Conservation (phyloP, 345 rosid genomes). For the Erucastrum elatum region DNA sequence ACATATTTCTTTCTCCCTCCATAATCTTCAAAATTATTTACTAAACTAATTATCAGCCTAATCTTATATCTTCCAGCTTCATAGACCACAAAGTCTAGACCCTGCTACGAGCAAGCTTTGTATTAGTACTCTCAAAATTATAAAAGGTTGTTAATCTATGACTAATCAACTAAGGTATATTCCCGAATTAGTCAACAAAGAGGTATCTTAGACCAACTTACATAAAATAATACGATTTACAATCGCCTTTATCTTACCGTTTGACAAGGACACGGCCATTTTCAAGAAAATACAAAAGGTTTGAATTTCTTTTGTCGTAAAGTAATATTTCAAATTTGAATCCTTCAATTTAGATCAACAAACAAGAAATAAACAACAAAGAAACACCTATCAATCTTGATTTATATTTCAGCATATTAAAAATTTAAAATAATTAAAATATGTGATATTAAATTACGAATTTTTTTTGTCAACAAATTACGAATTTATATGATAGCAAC, state of each 20-base stretch:
- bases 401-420: neutral
- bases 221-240: neutral
- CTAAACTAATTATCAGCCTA: conserved; percentile 61
- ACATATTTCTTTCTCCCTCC: conserved; percentile 70
- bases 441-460: neutral
- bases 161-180: neutral
- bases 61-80: conserved; percentile 59
- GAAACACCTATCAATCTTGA: conserved; percentile 2
- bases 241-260: conserved; percentile 12
- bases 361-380: neutral
- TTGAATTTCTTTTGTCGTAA: conserved; percentile 26
- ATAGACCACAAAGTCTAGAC: conserved; percentile 70
- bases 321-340: conserved; percentile 36
- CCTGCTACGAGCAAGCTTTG: conserved; percentile 41
- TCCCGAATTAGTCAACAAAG: neutral
- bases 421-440: neutral
- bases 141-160: neutral
- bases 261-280: conserved; percentile 19
- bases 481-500: neutral
- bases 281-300: neutral
- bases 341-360: conserved; percentile 14
- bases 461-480: neutral
- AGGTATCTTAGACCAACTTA: conserved; percentile 14
- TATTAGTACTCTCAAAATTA: conserved; percentile 10
- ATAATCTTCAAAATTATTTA: conserved; percentile 59